Percentiles rank a stretch among this genome's conserved stretches.
phyloP scores from a whole-genome alignment of 1,284 basidiomycete species.

The Cystobasidium slooffiae region DNA sequence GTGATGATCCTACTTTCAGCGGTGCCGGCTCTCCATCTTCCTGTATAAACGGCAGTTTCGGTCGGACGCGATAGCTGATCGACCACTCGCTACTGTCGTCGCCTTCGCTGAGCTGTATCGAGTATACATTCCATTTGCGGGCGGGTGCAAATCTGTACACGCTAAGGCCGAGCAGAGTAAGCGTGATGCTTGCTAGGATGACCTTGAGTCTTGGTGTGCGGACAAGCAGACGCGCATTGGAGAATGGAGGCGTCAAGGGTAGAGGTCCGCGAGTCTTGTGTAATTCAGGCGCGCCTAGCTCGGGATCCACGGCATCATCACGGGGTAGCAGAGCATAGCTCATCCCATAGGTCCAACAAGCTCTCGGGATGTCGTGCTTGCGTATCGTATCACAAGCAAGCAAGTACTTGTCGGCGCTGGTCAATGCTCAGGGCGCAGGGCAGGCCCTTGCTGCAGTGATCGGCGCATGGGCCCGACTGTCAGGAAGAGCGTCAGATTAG shows the following conservation, averaged over 20 bases:
- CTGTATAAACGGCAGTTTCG: slow-evolving; percentile 7
- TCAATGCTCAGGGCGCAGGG: too few relatives aligned
- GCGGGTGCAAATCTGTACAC: slow-evolving; percentile 1
- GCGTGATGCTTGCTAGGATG: background rate
- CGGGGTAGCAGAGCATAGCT: slow-evolving; percentile 41
- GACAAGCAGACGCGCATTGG: background rate
- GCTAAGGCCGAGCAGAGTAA: slow-evolving; percentile 14
- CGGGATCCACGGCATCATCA: slow-evolving; percentile 1
- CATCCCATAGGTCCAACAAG: slow-evolving; percentile 9
- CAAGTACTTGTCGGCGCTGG: too few relatives aligned
- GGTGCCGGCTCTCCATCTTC: slow-evolving; percentile 25
- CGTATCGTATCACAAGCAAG: too few relatives aligned
- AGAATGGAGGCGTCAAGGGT: slow-evolving; percentile 14
- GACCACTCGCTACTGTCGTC: slow-evolving; percentile 6
- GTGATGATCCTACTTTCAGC: background rate
- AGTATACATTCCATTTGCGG: background rate
- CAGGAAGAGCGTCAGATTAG: too few relatives aligned
- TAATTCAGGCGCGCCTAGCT: background rate
- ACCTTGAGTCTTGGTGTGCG: slow-evolving; percentile 13
- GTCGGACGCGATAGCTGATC: background rate
- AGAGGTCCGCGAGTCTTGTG: background rate
- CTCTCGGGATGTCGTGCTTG: too few relatives aligned
- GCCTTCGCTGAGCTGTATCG: too few relatives aligned
- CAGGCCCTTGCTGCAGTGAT: too few relatives aligned
- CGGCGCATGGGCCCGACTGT: too few relatives aligned